These are phyloP conservation scores for Kentomonas sorsogonicus DNA, from an alignment of 208 protist species.

Conservation along the genomic window DNA sequence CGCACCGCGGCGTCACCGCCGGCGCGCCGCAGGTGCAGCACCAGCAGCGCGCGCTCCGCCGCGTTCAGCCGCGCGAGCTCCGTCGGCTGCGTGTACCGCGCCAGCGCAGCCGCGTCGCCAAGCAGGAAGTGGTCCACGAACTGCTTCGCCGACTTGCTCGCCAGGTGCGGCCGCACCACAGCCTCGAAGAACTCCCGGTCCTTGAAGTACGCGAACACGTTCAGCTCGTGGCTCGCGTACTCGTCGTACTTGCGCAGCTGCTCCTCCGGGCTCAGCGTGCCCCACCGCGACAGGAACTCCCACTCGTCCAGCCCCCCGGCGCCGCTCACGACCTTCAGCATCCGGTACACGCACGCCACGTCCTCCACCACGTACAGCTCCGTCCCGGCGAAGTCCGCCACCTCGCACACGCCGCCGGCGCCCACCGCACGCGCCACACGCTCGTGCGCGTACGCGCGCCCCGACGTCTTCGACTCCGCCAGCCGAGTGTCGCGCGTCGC, in stretches of 20 bases:
- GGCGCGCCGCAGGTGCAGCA: constrained; percentile 5
- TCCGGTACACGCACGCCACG: not conserved
- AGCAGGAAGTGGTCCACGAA: constrained; percentile 17
- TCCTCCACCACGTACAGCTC: constrained; percentile 8
- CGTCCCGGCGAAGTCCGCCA: not conserved
- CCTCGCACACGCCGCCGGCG: not conserved
- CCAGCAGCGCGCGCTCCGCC: constrained; percentile 14
- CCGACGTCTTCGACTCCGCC: constrained; percentile 1
- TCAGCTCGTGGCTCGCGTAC: constrained; percentile 16
- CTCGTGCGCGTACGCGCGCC: constrained; percentile 9
- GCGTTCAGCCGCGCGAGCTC: not conserved
- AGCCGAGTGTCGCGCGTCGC: not conserved
- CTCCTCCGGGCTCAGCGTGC: constrained; percentile 6
- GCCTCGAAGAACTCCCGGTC: constrained; percentile 18
- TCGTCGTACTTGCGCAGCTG: constrained; percentile 17
- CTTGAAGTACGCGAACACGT: constrained; percentile 20
- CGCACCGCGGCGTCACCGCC: constrained; percentile 8
- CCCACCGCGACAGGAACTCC: constrained; percentile 12
- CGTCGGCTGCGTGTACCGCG: not conserved
- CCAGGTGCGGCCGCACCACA: constrained; percentile 11
- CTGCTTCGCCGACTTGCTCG: constrained; percentile 13
- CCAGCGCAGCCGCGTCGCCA: not conserved
- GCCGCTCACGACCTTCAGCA: not conserved
- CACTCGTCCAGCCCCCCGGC: constrained; percentile 3
- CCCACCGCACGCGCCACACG: not conserved